phyloP scores from a whole-genome alignment of 208 protist species.

The Giardia duodenalis region DNA sequence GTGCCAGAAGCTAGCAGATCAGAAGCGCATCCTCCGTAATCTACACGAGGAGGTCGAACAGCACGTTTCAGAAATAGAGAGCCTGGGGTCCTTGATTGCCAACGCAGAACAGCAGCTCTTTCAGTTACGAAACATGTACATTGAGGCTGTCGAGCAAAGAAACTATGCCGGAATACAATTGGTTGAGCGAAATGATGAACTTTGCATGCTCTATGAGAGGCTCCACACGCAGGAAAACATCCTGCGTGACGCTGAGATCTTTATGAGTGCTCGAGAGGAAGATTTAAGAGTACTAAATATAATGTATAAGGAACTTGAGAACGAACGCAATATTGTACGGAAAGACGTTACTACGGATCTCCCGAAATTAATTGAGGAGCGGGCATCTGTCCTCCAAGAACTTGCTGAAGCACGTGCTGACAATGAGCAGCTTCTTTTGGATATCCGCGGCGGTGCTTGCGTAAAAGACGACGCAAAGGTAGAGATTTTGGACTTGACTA shows the following conservation, averaged over 20 bases:
- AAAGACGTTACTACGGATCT: not conserved
- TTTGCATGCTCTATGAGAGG: slow-evolving; percentile 7
- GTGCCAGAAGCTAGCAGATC: not conserved
- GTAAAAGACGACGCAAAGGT: not conserved
- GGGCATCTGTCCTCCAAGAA: not conserved
- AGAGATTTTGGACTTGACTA: not conserved
- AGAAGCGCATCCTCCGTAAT: not conserved
- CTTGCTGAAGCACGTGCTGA: not conserved
- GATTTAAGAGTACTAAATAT: not conserved
- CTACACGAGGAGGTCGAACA: not conserved
- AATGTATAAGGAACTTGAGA: not conserved
- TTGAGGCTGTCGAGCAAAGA: slow-evolving; percentile 8
- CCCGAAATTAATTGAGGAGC: not conserved
- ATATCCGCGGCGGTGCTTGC: not conserved
- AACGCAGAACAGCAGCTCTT: not conserved
- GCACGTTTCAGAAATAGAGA: not conserved
- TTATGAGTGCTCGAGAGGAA: slow-evolving; percentile 23
- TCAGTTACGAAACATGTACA: not conserved
- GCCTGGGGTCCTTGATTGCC: not conserved
- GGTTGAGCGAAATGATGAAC: slow-evolving; percentile 9
- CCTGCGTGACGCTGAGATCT: slow-evolving; percentile 4
- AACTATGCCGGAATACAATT: slow-evolving; percentile 10
- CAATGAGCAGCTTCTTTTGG: not conserved
- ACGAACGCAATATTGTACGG: not conserved
- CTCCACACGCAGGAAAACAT: slow-evolving; percentile 23